Base-by-base conservation (phyloP, 208 protist species). In the Wallacemonas sp. region DNA sequence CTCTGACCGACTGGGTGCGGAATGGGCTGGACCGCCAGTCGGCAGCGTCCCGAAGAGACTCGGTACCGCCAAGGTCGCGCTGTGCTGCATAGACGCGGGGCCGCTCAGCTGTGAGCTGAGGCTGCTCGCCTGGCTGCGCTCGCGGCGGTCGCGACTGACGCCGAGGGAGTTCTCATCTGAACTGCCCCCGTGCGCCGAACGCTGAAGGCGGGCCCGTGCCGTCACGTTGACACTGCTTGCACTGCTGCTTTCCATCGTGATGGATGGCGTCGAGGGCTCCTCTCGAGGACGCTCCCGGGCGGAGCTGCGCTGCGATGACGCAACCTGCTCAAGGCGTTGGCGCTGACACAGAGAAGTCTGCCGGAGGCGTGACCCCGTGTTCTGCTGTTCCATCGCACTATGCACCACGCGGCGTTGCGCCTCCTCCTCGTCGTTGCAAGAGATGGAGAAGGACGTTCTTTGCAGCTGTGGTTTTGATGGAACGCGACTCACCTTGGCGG, bases 301-400 rank as follows among this genome's bases (percentile, higher is more conserved):
- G 9, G 36, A 41, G 15, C 6, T 17, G 17, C n/a, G 51, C 28
- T 21, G 31, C 51, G 28, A 21, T 0, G 51, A 27, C 4, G 51
- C 21, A 6, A 14, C 26, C 30, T 58, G 51, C 31, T 39, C 51
- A 26, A 58, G 51, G 3, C 51, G n/a, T n/a, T n/a, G n/a, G n/a
- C n/a, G n/a, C n/a, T n/a, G n/a, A n/a, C n/a, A n/a, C n/a, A n/a
- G n/a, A n/a, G n/a, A n/a, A n/a, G n/a, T n/a, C n/a, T n/a, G n/a
- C n/a, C 30, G 34, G 54, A 15, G 63, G 33, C 30, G 22, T 54
- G 39, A 24, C 4, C 1, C 11, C 45, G 49, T n/a, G n/a, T 21
- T 31, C 24, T 17, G 36, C 4, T 51, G 49, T 30, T 54, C 19
- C 38, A 56, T 56, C 4, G 58, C 46, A 31, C 46, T 70, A 58